These are phyloP conservation scores for Ramalina peruviana DNA, from an alignment of 495 filamentous ascomycete genomes.

Conservation along the genomic window DNA sequence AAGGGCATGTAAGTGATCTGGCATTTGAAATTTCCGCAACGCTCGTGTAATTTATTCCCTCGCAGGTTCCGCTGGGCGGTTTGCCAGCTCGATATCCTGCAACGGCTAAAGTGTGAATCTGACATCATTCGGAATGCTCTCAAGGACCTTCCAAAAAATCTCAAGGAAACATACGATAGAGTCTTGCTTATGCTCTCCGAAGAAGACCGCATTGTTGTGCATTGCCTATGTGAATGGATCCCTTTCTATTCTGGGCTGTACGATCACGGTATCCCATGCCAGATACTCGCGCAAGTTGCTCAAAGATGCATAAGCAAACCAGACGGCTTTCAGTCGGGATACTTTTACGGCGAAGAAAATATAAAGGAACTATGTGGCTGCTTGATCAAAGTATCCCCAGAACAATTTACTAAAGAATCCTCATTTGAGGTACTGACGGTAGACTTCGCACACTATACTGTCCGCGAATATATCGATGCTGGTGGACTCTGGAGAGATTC, in stretches of 20 bases:
- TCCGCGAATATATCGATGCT: constrained; percentile 22
- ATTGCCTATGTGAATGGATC: constrained; percentile 9
- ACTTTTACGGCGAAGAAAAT: constrained; percentile 8
- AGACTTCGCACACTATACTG: constrained; percentile 22
- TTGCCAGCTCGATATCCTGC: constrained; percentile 29
- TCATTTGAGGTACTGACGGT: no score
- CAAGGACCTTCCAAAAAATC: constrained; percentile 21
- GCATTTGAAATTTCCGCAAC: no score
- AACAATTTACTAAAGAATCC: no score
- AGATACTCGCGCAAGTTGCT: constrained; percentile 13
- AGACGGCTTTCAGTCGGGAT: constrained; percentile 10
- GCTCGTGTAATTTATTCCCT: no score
- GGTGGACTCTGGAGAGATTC: neutral
- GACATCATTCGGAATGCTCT: constrained; percentile 17
- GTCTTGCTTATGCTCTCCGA: constrained; percentile 20
- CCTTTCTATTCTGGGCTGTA: neutral
- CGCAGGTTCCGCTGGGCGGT: constrained; percentile 32
- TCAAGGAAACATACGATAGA: constrained; percentile 28
- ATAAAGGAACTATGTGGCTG: constrained; percentile 20
- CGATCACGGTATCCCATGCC: neutral
- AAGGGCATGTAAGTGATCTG: constrained; percentile 25
- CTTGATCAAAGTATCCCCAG: no score
- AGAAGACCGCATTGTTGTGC: constrained; percentile 17
- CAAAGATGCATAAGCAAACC: constrained; percentile 12
- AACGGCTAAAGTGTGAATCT: constrained; percentile 6